A percentile compares a stretch with the other conserved stretches of the same genome.
Evolutionary conservation across 2,329 filamentous ascomycete genomes (phyloP).

Genomic region (Neofusicoccum ribis): DNA sequence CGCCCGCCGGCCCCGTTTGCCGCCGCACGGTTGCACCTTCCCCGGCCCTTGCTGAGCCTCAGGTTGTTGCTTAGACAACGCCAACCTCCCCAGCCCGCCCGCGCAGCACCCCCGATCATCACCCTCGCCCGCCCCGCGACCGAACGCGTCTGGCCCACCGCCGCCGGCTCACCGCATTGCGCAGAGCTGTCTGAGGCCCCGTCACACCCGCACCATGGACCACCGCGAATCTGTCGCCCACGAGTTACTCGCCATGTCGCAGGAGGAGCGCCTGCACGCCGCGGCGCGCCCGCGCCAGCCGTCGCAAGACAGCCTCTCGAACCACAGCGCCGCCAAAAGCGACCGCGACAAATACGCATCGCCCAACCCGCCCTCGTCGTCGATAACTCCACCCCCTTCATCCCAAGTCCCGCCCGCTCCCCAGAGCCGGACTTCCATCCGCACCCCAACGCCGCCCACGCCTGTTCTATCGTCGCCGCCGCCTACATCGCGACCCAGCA

Average conservation of each 20-base stretch:
- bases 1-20: background rate
- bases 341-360: constrained; percentile 32
- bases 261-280: constrained; percentile 15
- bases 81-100: constrained; percentile 18
- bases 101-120: constrained; percentile 19
- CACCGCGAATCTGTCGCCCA: constrained; percentile 8
- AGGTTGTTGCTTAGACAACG: too few relatives aligned
- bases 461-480: constrained; percentile 52
- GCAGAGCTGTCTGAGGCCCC: background rate
- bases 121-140: constrained; percentile 19
- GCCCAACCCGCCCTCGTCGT: constrained; percentile 48
- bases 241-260: constrained; percentile 19
- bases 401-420: constrained; percentile 53
- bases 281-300: background rate
- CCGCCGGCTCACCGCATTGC: constrained; percentile 4
- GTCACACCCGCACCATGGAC: constrained; percentile 11
- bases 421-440: constrained; percentile 38
- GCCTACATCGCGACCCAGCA: constrained; percentile 38
- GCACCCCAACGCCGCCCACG: constrained; percentile 54
- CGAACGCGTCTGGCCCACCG: constrained; percentile 22
- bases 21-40: background rate
- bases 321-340: constrained; percentile 13
- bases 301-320: constrained; percentile 14
- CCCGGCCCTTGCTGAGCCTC: too few relatives aligned
- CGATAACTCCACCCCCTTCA: constrained; percentile 66